Base-by-base conservation (phyloP, 139 green algal genomes). In the Chlorella sp. region DNA sequence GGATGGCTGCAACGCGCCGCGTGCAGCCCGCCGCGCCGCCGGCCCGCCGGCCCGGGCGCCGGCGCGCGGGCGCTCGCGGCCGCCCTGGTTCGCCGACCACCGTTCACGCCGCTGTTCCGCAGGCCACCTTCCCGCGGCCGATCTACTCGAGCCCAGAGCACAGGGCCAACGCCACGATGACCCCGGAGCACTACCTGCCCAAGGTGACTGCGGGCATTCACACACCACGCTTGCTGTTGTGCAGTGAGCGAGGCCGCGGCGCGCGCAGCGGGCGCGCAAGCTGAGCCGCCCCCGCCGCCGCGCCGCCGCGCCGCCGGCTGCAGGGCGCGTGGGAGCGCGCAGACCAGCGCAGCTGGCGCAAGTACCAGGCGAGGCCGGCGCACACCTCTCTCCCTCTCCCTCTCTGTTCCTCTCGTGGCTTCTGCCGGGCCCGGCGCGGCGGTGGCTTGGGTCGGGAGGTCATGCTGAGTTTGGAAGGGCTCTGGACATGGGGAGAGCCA, bases 311-410 rank as follows among this genome's bases (percentile, higher is more conserved):
- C 27, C 61, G 46, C 76, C 82, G 31, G 83, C n/a, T n/a, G n/a
- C n/a, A 87, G 69, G 82, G 82, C 33, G 71, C 73, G 12, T 87
- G 82, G 82, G 43, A 40, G n/a, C 79, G 84, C 46, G 60, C 61
- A 6, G 45, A 79, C n/a, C 79, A 77, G 73, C 66, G 80, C 21
- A 87, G 76, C 41, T 87, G 82, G 82, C 51, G 35, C 27, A 87
- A 87, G 74, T 53, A 64, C 17, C 55, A 87, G 73, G 33, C 55
- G 9, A 82, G 80, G 80, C 27, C 65, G 38, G 72, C 78, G 19
- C 80, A n/a, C n/a, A n/a, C n/a, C n/a, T n/a, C n/a, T n/a, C n/a
- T n/a, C n/a, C n/a, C n/a, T n/a, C n/a, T n/a, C n/a, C n/a, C n/a
- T n/a, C n/a, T n/a, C n/a, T n/a, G n/a, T n/a, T n/a, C n/a, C n/a